These are phyloP conservation scores for Scorias spongiosa DNA, from an alignment of 2,329 filamentous ascomycete genomes.

Conservation along the genomic window DNA sequence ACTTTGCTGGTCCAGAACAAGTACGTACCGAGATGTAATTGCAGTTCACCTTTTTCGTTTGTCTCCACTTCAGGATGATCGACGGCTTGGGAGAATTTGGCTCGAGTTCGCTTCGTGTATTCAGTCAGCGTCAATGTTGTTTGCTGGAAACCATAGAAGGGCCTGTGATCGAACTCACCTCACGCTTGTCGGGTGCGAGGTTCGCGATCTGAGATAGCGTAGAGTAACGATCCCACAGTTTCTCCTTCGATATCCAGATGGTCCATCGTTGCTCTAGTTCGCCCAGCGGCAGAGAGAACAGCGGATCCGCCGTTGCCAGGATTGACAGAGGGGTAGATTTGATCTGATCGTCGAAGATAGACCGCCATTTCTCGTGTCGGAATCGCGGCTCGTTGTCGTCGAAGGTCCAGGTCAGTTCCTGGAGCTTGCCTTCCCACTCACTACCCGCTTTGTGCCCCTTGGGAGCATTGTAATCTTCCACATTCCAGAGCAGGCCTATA, in stretches of 20 bases:
- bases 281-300: constrained; percentile 48
- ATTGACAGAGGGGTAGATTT: constrained; percentile 34
- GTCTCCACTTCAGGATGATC: constrained; percentile 37
- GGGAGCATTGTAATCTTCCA: constrained; percentile 41
- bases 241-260: constrained; percentile 42
- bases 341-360: constrained; percentile 47
- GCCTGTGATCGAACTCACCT: constrained; percentile 17
- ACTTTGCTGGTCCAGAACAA: constrained; percentile 45
- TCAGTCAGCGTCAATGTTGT: not conserved
- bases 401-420: constrained; percentile 41
- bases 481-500: constrained; percentile 45
- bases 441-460: constrained; percentile 39
- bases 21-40: constrained; percentile 48
- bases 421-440: constrained; percentile 46
- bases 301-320: constrained; percentile 23
- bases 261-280: constrained; percentile 43
- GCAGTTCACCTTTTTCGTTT: constrained; percentile 47
- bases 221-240: constrained; percentile 46
- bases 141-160: not conserved
- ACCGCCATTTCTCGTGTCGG: constrained; percentile 47
- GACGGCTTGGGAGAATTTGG: constrained; percentile 41
- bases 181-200: constrained; percentile 35
- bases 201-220: constrained; percentile 56
- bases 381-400: constrained; percentile 50
- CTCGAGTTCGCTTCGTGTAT: constrained; percentile 29